Conservation (phyloP, 192 early-diverging fungal species). For the Lobosporangium transversale region DNA sequence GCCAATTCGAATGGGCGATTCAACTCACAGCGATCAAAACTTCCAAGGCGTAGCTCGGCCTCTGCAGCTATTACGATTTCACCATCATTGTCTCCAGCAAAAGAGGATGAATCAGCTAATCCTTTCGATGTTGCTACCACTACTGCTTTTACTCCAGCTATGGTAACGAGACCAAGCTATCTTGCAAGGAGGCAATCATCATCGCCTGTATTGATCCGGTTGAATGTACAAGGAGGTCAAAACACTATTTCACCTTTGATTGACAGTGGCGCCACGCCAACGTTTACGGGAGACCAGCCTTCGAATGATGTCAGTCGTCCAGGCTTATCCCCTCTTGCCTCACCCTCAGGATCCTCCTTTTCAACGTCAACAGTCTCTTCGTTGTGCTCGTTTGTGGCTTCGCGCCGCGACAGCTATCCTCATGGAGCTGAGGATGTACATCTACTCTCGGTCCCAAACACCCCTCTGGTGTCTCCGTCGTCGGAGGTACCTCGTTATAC, state of each 20-base stretch:
- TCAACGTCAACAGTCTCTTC: constrained; percentile 18
- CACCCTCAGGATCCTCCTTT: background rate
- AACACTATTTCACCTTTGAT: constrained; percentile 32
- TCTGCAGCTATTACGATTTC: constrained; percentile 19
- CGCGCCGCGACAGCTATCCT: background rate
- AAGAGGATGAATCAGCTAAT: background rate
- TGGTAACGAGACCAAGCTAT: constrained; percentile 26
- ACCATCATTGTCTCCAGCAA: background rate
- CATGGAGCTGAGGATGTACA: background rate
- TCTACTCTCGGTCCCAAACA: background rate
- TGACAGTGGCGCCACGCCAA: constrained; percentile 1
- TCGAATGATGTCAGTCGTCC: constrained; percentile 21
- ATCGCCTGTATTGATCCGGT: constrained; percentile 42
- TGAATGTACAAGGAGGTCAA: constrained; percentile 40
- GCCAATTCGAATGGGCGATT: no score
- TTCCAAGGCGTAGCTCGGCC: constrained; percentile 35
- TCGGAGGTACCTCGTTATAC: background rate
- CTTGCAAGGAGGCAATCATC: constrained; percentile 27
- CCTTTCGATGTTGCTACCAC: background rate
- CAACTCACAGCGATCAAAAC: background rate
- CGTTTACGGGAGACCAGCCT: constrained; percentile 22
- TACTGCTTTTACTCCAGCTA: no score
- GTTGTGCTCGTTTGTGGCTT: constrained; percentile 19
- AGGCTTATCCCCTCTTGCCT: background rate
- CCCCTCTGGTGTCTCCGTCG: background rate